Evolutionary conservation across 1,139 yeast species (phyloP), one percentile per base, ranked within the genome.

Genomic region (Pichia sp.): DNA sequence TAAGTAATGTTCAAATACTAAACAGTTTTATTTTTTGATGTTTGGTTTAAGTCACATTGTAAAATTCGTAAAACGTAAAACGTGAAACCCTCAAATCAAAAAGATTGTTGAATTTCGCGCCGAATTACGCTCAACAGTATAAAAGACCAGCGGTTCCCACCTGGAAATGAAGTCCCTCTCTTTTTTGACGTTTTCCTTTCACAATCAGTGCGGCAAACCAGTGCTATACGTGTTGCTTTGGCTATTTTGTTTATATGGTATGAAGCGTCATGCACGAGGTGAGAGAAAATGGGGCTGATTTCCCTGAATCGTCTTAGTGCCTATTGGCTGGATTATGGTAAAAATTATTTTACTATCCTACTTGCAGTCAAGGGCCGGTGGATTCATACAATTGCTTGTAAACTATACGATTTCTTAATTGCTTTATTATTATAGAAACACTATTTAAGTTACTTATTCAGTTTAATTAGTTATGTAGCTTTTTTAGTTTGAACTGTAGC

Each of bases 231-330:
- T 80, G 84, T 80, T 80, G 84, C 83, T 76, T 76, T 67, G 65
- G 64, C 63, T 62, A 65, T 61, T 25, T 60, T 64, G 58, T 60
- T 60, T 34, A 56, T 56, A 47, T 44, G 49, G 50, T 46, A 38
- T 42, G 58, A 75, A 74, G 84, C 80, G 84, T 80, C 84, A 76
- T 74, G 84, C 79, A 79, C 77, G 72, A 72, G 85, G 85, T 74
- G 80, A 80, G 84, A 80, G 60, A 58, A 70, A 36, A 74, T 55
- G 60, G 61, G 62, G 52, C 56, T 60, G 67, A 59, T 63, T 60
- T 55, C 57, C 62, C 57, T 64, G 73, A 80, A 74, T 74, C 83
- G 75, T 80, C 85, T 80, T 73, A 80, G 70, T 70, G 84, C 83
- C 76, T 49, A 46, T 54, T 53, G 54, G 50, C 42, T 51, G 52